Percentiles rank a stretch among this genome's conserved stretches.
These are phyloP conservation scores for Aspergillus hiratsukae DNA, from an alignment of 2,329 filamentous ascomycete species.

Conservation along the genomic window DNA sequence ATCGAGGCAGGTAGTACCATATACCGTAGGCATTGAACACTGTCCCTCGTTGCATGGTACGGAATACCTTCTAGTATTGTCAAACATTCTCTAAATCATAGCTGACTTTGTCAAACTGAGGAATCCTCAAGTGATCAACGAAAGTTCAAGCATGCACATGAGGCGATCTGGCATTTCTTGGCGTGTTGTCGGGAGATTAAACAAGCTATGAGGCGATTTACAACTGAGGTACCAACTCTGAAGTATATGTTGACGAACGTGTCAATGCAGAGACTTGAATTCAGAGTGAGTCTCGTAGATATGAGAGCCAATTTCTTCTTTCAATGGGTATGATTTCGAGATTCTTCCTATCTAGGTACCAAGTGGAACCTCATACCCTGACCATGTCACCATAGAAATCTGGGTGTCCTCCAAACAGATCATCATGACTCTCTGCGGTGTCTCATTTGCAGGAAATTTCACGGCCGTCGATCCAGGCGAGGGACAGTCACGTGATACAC, in stretches of 20 bases:
- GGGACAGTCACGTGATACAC: constrained; percentile 22
- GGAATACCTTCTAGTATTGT: neutral
- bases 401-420: neutral
- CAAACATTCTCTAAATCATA: neutral
- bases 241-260: neutral
- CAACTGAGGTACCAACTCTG: too few relatives aligned
- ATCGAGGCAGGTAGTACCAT: neutral
- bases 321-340: neutral
- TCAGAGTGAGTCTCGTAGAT: too few relatives aligned
- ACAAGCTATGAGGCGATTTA: constrained; percentile 5
- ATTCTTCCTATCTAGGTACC: too few relatives aligned
- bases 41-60: neutral
- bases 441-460: constrained; percentile 8
- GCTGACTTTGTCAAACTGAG: neutral
- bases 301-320: neutral
- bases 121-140: neutral
- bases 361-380: neutral
- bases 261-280: neutral
- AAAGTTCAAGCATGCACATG: neutral
- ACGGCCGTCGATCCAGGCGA: constrained; percentile 6
- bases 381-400: neutral
- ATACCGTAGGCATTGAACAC: too few relatives aligned
- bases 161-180: constrained; percentile 37
- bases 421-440: neutral
- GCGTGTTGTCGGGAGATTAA: constrained; percentile 15